Conservation (phyloP, 2,329 filamentous ascomycete genomes). For the Onygenales sp. region DNA sequence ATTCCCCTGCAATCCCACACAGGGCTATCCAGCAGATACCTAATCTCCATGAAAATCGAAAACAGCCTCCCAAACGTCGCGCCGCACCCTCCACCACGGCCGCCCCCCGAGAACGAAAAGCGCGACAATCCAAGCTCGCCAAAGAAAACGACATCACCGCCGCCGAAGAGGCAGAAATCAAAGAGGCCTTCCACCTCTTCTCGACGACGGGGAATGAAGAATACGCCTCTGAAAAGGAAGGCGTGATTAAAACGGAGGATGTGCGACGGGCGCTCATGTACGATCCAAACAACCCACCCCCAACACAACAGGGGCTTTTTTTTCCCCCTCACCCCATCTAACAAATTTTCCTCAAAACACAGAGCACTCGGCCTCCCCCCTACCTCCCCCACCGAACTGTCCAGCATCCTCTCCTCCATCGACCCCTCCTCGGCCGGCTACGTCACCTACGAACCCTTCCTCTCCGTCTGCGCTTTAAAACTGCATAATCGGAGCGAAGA, state of each 20-base stretch:
- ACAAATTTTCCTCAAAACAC: background rate
- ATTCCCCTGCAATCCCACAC: too few relatives aligned
- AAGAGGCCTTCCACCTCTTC: constrained; percentile 81
- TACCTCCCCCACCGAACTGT: constrained; percentile 54
- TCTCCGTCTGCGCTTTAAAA: constrained; percentile 82
- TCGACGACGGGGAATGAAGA: constrained; percentile 42
- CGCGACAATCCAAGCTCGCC: constrained; percentile 74
- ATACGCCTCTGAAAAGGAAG: constrained; percentile 61
- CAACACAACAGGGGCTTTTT: background rate
- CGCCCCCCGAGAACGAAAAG: constrained; percentile 25
- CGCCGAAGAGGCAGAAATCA: constrained; percentile 80
- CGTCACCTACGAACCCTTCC: constrained; percentile 69
- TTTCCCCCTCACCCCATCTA: background rate
- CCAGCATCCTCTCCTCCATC: constrained; percentile 67
- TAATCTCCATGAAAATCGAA: background rate
- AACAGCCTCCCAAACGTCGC: constrained; percentile 30
- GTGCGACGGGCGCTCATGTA: constrained; percentile 66
- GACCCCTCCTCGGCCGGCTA: constrained; percentile 75
- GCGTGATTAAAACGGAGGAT: constrained; percentile 58
- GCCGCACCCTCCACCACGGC: constrained; percentile 20
- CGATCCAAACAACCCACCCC: background rate
- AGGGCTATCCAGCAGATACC: background rate
- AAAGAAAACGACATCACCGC: constrained; percentile 81
- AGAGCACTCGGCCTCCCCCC: constrained; percentile 76
- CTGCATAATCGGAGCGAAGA: constrained; percentile 51